Evolutionary conservation across 1,139 yeast species (phyloP).

Genomic region (Diutina scorzettiae): DNA sequence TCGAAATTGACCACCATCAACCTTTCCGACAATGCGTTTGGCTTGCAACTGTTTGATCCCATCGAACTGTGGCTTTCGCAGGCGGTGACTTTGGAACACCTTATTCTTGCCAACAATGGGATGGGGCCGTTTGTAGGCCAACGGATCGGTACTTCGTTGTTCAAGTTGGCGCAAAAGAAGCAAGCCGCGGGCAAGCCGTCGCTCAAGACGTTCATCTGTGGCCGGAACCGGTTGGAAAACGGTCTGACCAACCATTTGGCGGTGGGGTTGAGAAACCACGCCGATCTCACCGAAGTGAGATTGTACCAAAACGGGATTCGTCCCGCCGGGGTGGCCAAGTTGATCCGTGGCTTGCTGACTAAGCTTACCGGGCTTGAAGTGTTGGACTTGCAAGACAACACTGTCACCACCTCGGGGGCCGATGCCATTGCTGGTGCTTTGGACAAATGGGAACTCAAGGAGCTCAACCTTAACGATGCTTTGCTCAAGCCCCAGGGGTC

Average conservation of each 20-base stretch:
- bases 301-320: constrained; percentile 94
- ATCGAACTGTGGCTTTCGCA: constrained; percentile 65
- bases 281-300: constrained; percentile 58
- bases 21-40: constrained; percentile 92
- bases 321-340: constrained; percentile 76
- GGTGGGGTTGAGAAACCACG: constrained; percentile 65
- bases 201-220: constrained; percentile 80
- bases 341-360: constrained; percentile 62
- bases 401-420: constrained; percentile 76
- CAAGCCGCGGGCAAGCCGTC: constrained; percentile 30
- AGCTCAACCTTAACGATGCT: constrained; percentile 83
- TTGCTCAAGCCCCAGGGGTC: constrained; percentile 73
- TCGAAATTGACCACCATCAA: constrained; percentile 54
- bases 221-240: constrained; percentile 91
- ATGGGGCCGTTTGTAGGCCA: constrained; percentile 98
- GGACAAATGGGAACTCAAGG: constrained; percentile 40
- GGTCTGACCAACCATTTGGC: constrained; percentile 80
- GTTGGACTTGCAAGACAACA: constrained; percentile 89
- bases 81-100: constrained; percentile 72
- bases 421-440: constrained; percentile 30
- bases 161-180: constrained; percentile 57
- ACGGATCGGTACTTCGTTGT: constrained; percentile 79
- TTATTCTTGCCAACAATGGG: constrained; percentile 87
- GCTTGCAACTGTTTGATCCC: constrained; percentile 88
- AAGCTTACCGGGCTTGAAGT: constrained; percentile 48